Evolutionary conservation across 2,329 filamentous ascomycete genomes (phyloP), one percentile per base, ranked within the genome.

Genomic region (Fonsecaea erecta): DNA sequence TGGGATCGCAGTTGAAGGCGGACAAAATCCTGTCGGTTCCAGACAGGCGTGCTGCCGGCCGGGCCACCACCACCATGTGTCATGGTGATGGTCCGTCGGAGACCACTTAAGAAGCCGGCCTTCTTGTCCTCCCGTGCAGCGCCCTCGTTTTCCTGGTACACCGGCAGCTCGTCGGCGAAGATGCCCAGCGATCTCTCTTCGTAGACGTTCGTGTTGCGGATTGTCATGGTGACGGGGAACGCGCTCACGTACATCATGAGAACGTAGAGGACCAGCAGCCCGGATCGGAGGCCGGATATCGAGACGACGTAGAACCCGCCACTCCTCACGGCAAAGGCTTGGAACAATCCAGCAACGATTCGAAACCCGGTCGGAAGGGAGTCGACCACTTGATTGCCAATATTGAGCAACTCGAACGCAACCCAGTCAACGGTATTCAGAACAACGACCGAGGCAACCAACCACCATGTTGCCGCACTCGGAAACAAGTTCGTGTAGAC

Each of bases 231-330:
- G 72, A 98, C 96, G 4, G 94, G 94, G 72, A 97, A 96, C 65
- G 97, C 91, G 64, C 93, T 97, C 68, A 98, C 97, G 78, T 98
- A 98, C 95, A 98, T 98, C 95, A 98, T 98, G 77, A 98, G 89
- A 78, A 98, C 82, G 79, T 97, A 98, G 26, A 93, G 92, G 14
- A 96, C 92, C 62, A 86, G 84, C 1, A 86, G 78, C 3, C 78
- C 81, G 14, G 85, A 82, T 24, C 82, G 81, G 1, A 87, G 77
- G 0, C 73, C 73, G 2, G 82, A 74, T 12, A 86, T 78, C 18
- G 77, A 73, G 34, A 86, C 73, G 28, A 86, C 71, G 76, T 84
- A 76, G 78, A 80, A 75, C 71, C 85, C 75, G 65, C 85, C 73
- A 74, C 79, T 77, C 72, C 85, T 68, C 64, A 83, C 73, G 67